A percentile compares a stretch with the other conserved stretches of the same genome.
These are phyloP conservation scores for Solanum habrochaites DNA, from an alignment of 257 asterid genomes.

Conservation along the genomic window DNA sequence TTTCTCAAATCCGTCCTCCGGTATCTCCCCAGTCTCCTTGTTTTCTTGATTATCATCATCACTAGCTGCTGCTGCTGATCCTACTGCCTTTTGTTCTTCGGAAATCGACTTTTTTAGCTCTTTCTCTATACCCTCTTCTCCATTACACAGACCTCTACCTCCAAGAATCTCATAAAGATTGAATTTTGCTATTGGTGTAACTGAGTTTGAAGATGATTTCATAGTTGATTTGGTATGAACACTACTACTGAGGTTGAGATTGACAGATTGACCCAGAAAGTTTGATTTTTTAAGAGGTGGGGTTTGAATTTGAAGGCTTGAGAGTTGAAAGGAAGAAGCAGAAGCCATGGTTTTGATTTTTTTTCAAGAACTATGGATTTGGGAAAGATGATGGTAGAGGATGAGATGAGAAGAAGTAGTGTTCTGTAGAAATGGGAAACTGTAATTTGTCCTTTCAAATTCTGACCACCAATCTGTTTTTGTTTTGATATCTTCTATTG, in stretches of 20 bases:
- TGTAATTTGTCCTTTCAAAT: constrained; percentile 1
- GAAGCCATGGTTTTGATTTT: constrained; percentile 32
- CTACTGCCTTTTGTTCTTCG: background rate
- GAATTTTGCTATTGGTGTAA: constrained; percentile 48
- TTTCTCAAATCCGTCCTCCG: constrained; percentile 65
- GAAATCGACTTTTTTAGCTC: constrained; percentile 40
- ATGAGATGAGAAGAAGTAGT: background rate
- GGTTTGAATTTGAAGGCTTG: constrained; percentile 21
- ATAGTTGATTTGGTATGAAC: constrained; percentile 7
- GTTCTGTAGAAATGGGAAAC: background rate
- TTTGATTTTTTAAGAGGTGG: constrained; percentile 37
- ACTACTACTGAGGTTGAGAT: constrained; percentile 3
- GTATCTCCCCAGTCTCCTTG: background rate
- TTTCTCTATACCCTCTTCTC: constrained; percentile 51
- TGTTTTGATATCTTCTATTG: background rate
- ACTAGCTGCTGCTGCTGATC: background rate
- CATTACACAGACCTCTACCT: constrained; percentile 75
- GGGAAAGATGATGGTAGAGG: background rate
- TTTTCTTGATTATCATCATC: background rate
- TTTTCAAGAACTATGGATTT: background rate
- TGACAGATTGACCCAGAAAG: constrained; percentile 44
- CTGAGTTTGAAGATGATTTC: constrained; percentile 10
- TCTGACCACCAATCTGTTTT: constrained; percentile 29
- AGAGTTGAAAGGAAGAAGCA: constrained; percentile 47
- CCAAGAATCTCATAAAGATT: constrained; percentile 66